phyloP scores from a whole-genome alignment of 495 filamentous ascomycete genomes.

The Aspergillus baeticus region DNA sequence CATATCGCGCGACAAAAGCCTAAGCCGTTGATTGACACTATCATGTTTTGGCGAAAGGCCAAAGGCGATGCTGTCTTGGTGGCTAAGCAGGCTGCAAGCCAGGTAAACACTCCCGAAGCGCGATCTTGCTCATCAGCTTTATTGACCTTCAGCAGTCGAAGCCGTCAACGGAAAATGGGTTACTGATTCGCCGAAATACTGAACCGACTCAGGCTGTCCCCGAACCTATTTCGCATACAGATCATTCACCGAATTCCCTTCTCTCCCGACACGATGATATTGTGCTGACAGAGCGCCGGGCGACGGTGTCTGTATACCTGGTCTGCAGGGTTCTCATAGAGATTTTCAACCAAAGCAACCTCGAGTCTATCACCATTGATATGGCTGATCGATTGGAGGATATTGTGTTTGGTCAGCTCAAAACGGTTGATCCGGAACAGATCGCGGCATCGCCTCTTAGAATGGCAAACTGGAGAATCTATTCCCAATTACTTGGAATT shows the following conservation, averaged over 20 bases:
- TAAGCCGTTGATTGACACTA: conserved; percentile 90
- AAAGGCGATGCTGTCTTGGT: conserved; percentile 82
- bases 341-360: conserved; percentile 84
- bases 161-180: conserved; percentile 31
- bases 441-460: conserved; percentile 75
- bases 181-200: conserved; percentile 52
- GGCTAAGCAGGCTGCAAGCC: conserved; percentile 61
- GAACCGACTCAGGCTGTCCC: conserved; percentile 43
- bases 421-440: conserved; percentile 80
- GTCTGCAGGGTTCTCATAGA: conserved; percentile 92
- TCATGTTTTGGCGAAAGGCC: conserved; percentile 95
- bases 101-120: conserved; percentile 37
- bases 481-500: conserved; percentile 83
- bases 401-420: conserved; percentile 91
- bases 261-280: conserved; percentile 65
- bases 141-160: conserved; percentile 27
- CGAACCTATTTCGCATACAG: conserved; percentile 27
- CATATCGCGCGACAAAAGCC: conserved; percentile 93
- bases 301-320: conserved; percentile 90
- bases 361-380: conserved; percentile 76
- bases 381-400: conserved; percentile 89
- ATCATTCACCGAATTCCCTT: conserved; percentile 32
- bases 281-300: conserved; percentile 76
- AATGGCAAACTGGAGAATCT: conserved; percentile 92
- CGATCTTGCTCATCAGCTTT: background rate